These are phyloP conservation scores for Hemileccinum rubropunctum DNA, from an alignment of 768 basidiomycete species.

Conservation along the genomic window DNA sequence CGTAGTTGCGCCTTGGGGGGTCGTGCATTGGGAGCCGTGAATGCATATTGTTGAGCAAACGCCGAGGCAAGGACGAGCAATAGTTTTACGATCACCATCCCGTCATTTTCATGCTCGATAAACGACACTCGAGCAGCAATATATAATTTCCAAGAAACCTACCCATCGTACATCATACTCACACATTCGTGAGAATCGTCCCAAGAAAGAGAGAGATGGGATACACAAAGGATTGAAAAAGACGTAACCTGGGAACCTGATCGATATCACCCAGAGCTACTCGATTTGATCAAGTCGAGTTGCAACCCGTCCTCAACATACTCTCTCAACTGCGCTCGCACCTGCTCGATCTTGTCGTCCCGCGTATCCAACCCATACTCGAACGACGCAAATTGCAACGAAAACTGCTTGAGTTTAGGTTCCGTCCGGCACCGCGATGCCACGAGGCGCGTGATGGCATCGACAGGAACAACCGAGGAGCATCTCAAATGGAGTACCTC, in stretches of 20 bases:
- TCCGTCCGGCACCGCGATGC: conserved; percentile 19
- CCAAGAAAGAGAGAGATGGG: neutral
- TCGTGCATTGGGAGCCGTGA: neutral
- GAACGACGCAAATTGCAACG: conserved; percentile 26
- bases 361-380: conserved; percentile 29
- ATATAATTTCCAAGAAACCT: too few relatives aligned
- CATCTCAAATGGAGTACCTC: conserved; percentile 24
- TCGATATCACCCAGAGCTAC: conserved; percentile 6
- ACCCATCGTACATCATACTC: too few relatives aligned
- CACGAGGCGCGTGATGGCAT: conserved; percentile 23
- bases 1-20: conserved; percentile 6
- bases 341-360: conserved; percentile 25
- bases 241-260: too few relatives aligned
- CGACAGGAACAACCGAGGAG: conserved; percentile 21
- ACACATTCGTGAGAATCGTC: too few relatives aligned
- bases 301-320: conserved; percentile 24
- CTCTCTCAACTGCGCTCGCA: conserved; percentile 8
- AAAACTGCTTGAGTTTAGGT: conserved; percentile 16
- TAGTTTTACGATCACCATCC: too few relatives aligned
- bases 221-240: too few relatives aligned
- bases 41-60: neutral
- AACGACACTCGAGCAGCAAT: too few relatives aligned
- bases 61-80: neutral
- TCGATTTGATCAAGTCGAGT: conserved; percentile 24
- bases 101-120: too few relatives aligned